Conservation (phyloP, 208 protist genomes). For the Trypanosoma cruzi region DNA sequence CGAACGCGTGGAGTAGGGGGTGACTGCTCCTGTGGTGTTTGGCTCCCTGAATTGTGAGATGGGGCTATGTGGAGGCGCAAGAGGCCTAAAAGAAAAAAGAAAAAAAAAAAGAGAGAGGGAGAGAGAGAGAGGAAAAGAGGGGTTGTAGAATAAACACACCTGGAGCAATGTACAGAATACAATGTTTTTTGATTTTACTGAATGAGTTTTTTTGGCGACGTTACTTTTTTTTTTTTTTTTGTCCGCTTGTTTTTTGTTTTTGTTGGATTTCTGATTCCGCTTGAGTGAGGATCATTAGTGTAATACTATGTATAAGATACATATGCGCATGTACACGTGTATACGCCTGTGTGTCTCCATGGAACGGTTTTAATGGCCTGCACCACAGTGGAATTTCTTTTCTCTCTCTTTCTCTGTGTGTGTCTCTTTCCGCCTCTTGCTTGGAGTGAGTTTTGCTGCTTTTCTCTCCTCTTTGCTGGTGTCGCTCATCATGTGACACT, state of each 20-base stretch:
- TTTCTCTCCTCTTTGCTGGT: not conserved
- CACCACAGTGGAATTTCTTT: not conserved
- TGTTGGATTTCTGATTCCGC: not conserved
- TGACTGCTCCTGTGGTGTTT: no score
- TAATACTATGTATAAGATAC: not conserved
- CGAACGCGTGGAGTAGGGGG: no score
- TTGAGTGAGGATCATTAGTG: not conserved
- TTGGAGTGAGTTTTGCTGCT: not conserved
- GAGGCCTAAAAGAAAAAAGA: no score
- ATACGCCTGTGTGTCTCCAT: not conserved
- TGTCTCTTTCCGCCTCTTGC: not conserved
- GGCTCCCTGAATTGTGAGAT: no score
- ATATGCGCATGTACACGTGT: no score
- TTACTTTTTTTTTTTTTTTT: slow-evolving; percentile 14
- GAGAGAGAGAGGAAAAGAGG: not conserved
- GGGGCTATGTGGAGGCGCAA: no score
- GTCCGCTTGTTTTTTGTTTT: slow-evolving; percentile 1
- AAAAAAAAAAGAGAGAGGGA: no score
- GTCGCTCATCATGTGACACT: not conserved
- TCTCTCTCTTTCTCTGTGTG: slow-evolving; percentile 13
- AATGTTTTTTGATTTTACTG: not conserved
- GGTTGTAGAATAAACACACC: not conserved
- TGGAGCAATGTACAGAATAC: not conserved
- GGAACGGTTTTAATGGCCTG: not conserved
- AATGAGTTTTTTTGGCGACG: not conserved